A percentile compares a stretch with the other conserved stretches of the same genome.
Conservation (phyloP, 2,329 filamentous ascomycete species). For the Emergomyces orientalis region DNA sequence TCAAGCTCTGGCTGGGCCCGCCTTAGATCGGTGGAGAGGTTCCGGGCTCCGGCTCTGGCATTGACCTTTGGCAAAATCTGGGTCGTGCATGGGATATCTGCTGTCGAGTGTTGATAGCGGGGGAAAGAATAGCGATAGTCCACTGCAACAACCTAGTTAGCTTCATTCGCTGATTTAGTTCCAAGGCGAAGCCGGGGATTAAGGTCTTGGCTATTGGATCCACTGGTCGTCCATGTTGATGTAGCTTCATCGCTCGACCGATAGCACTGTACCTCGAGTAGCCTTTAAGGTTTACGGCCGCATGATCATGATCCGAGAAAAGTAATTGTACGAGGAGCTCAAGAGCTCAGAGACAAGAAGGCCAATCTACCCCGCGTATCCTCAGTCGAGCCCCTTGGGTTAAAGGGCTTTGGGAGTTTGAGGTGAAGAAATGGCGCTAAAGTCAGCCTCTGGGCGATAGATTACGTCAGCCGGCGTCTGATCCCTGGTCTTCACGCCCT, state of each 20-base stretch:
- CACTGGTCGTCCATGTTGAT: not conserved
- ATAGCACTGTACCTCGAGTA: not conserved
- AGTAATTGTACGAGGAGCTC: not conserved
- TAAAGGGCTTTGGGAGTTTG: not conserved
- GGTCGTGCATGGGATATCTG: not conserved
- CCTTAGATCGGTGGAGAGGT: not conserved
- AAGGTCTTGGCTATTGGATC: not conserved
- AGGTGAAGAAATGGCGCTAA: not conserved
- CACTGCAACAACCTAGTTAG: slow-evolving; percentile 1
- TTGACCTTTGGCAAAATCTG: not conserved
- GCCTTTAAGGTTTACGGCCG: not conserved
- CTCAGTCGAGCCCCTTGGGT: not conserved
- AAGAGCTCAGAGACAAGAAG: not conserved
- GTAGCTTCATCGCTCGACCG: not conserved
- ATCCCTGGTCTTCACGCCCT: slow-evolving; percentile 10
- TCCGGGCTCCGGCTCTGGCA: not conserved
- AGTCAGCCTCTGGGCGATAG: not conserved
- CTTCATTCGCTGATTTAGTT: not conserved
- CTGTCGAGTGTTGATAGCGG: not conserved
- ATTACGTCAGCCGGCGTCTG: not conserved
- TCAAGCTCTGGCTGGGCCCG: not conserved
- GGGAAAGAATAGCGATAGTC: not conserved
- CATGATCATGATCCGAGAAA: not conserved
- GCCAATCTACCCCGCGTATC: too few relatives aligned
- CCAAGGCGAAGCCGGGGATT: not conserved